A percentile compares a stretch with the other conserved stretches of the same genome.
Conservation (phyloP, 257 asterid genomes). For the Solanum dulcamara region DNA sequence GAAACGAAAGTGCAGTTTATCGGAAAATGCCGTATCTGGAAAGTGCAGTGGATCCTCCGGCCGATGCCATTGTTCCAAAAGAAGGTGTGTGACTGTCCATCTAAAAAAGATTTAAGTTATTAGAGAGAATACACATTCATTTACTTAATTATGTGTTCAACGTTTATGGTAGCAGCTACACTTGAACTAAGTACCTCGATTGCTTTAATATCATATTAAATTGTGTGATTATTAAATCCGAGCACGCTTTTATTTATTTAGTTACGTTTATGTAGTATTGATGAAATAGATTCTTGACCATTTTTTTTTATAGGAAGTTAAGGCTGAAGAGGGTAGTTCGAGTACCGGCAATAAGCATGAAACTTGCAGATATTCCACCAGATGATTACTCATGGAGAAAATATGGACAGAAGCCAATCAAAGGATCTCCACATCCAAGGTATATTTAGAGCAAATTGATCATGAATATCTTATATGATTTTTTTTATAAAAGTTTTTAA, state of each 20-base stretch:
- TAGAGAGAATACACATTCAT: too few relatives aligned
- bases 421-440: constrained; percentile 99
- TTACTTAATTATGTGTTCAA: background rate
- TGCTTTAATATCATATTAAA: too few relatives aligned
- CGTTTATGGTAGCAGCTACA: too few relatives aligned
- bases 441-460: constrained; percentile 1
- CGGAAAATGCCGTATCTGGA: constrained; percentile 61
- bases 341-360: constrained; percentile 96
- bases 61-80: constrained; percentile 85
- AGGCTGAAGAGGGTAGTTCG: constrained; percentile 53
- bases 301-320: constrained; percentile 28
- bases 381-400: constrained; percentile 98
- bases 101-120: too few relatives aligned
- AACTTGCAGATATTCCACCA: constrained; percentile 84
- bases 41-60: constrained; percentile 70
- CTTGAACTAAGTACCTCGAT: too few relatives aligned
- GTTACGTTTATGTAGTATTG: background rate
- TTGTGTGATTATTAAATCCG: background rate
- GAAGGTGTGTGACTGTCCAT: too few relatives aligned
- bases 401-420: constrained; percentile 95
- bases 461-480: background rate
- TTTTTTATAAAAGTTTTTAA: too few relatives aligned
- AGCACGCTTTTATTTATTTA: background rate
- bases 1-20: constrained; percentile 58
- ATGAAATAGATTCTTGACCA: background rate